Evolutionary conservation across 1,284 basidiomycete species (phyloP).

Genomic region (Apiotrichum siamense): DNA sequence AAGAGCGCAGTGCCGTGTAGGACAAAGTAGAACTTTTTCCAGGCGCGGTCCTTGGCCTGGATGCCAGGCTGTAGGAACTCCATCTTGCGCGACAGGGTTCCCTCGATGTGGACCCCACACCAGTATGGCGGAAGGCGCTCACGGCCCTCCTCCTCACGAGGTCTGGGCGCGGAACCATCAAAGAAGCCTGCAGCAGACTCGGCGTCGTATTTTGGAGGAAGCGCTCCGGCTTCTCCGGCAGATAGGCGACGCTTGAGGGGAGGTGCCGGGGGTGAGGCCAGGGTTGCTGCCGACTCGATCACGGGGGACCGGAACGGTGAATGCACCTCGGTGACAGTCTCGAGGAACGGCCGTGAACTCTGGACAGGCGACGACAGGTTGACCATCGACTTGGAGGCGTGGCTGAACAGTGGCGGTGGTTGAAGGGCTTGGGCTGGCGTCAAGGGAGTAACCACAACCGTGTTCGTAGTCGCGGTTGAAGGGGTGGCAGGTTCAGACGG

Average conservation of each 20-base stretch:
- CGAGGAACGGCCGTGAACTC: conserved; percentile 14
- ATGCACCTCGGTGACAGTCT: conserved; percentile 14
- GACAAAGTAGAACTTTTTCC: conserved; percentile 82
- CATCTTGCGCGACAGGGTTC: conserved; percentile 85
- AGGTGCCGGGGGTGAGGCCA: not conserved
- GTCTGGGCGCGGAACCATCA: conserved; percentile 26
- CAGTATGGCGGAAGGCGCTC: conserved; percentile 77
- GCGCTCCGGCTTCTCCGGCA: conserved; percentile 45
- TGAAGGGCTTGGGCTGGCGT: conserved; percentile 22
- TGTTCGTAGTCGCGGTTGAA: conserved; percentile 7
- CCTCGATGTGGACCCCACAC: conserved; percentile 72
- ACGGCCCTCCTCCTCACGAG: conserved; percentile 64
- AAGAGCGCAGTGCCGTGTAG: conserved; percentile 85
- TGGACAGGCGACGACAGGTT: conserved; percentile 42
- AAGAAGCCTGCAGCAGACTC: not conserved
- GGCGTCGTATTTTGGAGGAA: conserved; percentile 45
- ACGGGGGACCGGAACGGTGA: not conserved
- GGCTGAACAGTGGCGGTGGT: conserved; percentile 57
- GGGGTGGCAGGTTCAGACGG: conserved; percentile 1
- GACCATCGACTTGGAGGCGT: conserved; percentile 58
- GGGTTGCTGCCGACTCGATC: not conserved
- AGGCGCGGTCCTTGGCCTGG: conserved; percentile 83
- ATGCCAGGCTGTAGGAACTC: conserved; percentile 81
- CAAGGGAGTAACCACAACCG: conserved; percentile 5
- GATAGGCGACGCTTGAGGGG: conserved; percentile 46